Evolutionary conservation across 176 grass and related monocot species (phyloP).

Genomic region (Avena sativa): DNA sequence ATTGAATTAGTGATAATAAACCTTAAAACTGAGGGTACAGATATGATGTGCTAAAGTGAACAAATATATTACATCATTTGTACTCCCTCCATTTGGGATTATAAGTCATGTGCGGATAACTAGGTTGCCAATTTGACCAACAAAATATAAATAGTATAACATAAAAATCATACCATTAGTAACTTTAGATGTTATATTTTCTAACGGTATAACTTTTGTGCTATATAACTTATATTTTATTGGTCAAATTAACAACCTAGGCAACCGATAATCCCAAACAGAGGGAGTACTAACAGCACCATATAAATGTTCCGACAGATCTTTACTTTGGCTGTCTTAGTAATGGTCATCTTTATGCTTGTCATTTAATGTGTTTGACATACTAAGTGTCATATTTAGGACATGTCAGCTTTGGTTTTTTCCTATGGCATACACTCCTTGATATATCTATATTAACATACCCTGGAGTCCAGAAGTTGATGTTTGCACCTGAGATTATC

Average conservation of each 20-base stretch:
- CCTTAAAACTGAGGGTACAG: background rate
- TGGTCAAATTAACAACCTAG: no score
- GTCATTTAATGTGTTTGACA: background rate
- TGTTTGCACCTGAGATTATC: conserved; percentile 14
- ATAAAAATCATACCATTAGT: no score
- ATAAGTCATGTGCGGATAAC: no score
- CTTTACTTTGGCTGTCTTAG: background rate
- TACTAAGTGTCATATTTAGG: conserved; percentile 9
- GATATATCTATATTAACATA: background rate
- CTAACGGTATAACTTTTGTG: no score
- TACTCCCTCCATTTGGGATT: no score
- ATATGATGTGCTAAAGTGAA: background rate
- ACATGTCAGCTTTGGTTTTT: background rate
- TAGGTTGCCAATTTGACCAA: no score
- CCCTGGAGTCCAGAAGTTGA: background rate
- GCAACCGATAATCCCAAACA: no score
- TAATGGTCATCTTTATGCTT: background rate
- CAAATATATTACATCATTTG: background rate
- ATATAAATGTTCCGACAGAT: background rate
- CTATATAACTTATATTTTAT: no score
- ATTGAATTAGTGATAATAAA: background rate
- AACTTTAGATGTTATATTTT: no score
- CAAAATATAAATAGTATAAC: no score
- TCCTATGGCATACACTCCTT: background rate
- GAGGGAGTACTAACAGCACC: background rate